These are phyloP conservation scores for Solanum tacnaense DNA, from an alignment of 257 asterid species.

Conservation along the genomic window DNA sequence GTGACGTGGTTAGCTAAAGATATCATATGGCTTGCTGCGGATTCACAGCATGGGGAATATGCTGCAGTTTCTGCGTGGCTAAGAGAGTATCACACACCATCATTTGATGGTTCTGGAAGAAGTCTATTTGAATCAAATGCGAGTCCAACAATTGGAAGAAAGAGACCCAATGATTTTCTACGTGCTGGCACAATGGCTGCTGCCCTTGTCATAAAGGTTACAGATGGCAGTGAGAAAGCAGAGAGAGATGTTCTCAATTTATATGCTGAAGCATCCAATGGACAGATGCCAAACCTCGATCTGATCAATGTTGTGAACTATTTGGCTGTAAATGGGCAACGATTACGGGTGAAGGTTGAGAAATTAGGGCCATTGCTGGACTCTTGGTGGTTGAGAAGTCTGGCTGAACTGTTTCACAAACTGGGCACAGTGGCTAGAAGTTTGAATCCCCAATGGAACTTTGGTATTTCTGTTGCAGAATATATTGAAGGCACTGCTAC, in stretches of 20 bases:
- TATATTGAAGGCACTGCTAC: conserved; percentile 87
- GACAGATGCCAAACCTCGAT: conserved; percentile 98
- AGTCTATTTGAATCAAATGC: conserved; percentile 7
- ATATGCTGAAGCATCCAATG: conserved; percentile 94
- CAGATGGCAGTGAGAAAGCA: conserved; percentile 38
- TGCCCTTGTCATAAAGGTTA: conserved; percentile 83
- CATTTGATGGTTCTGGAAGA: conserved; percentile 39
- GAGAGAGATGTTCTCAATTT: conserved; percentile 66
- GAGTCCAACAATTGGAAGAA: conserved; percentile 5
- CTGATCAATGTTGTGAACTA: conserved; percentile 79
- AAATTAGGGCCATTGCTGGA: conserved; percentile 62
- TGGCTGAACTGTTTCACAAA: conserved; percentile 51
- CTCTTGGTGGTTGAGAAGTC: conserved; percentile 60
- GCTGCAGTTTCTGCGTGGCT: conserved; percentile 84
- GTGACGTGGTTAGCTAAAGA: conserved; percentile 98
- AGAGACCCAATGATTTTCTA: conserved; percentile 41
- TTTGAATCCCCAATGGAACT: conserved; percentile 74
- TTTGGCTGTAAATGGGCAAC: conserved; percentile 85
- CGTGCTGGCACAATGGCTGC: conserved; percentile 99
- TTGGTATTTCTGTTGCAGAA: conserved; percentile 60
- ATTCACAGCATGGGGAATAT: conserved; percentile 82
- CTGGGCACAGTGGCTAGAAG: conserved; percentile 56
- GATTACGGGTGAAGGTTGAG: conserved; percentile 71
- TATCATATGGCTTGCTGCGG: conserved; percentile 93
- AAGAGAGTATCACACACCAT: conserved; percentile 67